Conservation (phyloP, 352 stramenopile genomes). For the Pilasporangium apinafurcum region DNA sequence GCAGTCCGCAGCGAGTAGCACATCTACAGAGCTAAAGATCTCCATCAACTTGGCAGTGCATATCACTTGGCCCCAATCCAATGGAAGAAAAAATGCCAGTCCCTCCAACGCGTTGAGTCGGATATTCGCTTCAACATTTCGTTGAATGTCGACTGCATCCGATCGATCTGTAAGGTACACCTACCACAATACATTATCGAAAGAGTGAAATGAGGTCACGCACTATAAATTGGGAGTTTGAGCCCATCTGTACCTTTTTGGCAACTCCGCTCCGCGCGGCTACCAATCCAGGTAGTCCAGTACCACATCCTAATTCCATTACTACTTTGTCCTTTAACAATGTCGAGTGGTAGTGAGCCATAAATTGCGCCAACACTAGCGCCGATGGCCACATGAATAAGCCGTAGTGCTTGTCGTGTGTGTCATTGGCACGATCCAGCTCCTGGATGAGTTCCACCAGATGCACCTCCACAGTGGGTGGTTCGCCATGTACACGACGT, state of each 20-base stretch:
- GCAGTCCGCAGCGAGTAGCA: constrained; percentile 59
- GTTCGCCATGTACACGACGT: too few species aligned
- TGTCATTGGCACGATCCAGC: constrained; percentile 5
- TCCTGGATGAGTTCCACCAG: constrained; percentile 59
- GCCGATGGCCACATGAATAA: constrained; percentile 67
- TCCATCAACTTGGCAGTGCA: constrained; percentile 16
- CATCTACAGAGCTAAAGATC: constrained; percentile 26
- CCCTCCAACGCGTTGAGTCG: constrained; percentile 27
- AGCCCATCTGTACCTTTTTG: constrained; percentile 13
- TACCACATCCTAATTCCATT: constrained; percentile 63
- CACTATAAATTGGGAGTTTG: background rate
- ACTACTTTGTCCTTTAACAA: constrained; percentile 32
- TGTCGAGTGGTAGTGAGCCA: constrained; percentile 20
- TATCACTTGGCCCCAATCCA: constrained; percentile 41
- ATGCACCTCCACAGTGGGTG: constrained; percentile 25
- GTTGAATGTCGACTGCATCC: constrained; percentile 33
- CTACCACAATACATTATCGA: constrained; percentile 1
- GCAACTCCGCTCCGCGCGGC: constrained; percentile 27
- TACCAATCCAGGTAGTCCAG: constrained; percentile 56
- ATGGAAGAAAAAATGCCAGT: constrained; percentile 26
- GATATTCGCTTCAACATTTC: constrained; percentile 52
- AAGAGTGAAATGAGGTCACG: background rate
- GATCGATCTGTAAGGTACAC: constrained; percentile 50
- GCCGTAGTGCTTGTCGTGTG: constrained; percentile 30
- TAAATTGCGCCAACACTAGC: constrained; percentile 37